A percentile compares a stretch with the other conserved stretches of the same genome.
Evolutionary conservation across 768 basidiomycete species (phyloP).

Genomic region (Leccinum rimulosum): DNA sequence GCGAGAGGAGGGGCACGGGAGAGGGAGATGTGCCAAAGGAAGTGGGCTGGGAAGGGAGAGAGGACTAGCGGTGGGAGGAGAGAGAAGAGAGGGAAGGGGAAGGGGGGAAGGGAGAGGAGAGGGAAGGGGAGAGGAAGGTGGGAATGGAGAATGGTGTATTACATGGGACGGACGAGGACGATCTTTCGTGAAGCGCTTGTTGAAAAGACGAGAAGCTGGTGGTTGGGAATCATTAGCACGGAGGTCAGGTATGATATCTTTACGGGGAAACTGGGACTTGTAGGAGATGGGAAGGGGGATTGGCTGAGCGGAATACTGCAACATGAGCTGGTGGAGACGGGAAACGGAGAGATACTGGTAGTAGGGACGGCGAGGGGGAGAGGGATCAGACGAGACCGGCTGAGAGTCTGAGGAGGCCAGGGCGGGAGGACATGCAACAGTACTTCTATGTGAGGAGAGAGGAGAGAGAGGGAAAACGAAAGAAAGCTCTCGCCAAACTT

Average conservation of each 20-base stretch:
- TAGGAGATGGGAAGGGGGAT: constrained; percentile 34
- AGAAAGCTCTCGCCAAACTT: constrained; percentile 22
- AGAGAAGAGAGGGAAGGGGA: constrained; percentile 33
- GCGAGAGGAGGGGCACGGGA: constrained; percentile 33
- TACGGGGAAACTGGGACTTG: constrained; percentile 26
- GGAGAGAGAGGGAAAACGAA: constrained; percentile 14
- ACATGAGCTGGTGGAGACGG: constrained; percentile 44
- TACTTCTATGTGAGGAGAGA: constrained; percentile 1
- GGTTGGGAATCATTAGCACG: constrained; percentile 27
- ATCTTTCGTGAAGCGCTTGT: constrained; percentile 36
- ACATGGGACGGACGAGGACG: constrained; percentile 20
- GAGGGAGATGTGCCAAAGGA: constrained; percentile 31
- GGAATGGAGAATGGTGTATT: constrained; percentile 13
- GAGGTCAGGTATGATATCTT: constrained; percentile 31
- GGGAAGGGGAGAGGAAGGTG: constrained; percentile 8
- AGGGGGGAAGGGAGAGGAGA: constrained; percentile 30
- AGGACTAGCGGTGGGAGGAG: constrained; percentile 27
- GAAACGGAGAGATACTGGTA: constrained; percentile 31
- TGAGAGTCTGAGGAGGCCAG: constrained; percentile 31
- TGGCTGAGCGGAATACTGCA: constrained; percentile 49
- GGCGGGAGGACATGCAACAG: constrained; percentile 30
- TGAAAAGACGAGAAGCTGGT: constrained; percentile 30
- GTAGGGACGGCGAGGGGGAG: constrained; percentile 27
- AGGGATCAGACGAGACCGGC: constrained; percentile 55
- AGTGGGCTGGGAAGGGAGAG: constrained; percentile 37